Base-by-base conservation (phyloP, 495 filamentous ascomycete species). In the Penicillium nucicola region DNA sequence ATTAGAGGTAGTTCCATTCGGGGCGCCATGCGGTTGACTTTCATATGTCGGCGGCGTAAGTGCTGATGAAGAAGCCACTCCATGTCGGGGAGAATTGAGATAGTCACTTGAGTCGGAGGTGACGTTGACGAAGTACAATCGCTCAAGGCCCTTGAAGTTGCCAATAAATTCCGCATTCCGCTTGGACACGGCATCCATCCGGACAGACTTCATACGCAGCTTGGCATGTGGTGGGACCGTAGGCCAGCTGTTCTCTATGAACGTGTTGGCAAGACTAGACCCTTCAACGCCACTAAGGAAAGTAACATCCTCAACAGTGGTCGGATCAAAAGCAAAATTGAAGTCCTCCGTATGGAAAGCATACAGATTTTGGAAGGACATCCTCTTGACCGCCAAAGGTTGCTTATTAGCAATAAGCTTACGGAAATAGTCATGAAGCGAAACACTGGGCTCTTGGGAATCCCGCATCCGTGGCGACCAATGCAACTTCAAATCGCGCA, bases 401-500 rank as follows among this genome's bases (percentile, higher is more conserved):
- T 79, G 70, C 35, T 70, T 66, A 1, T 71, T 67, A 1, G 72
- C 57, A 5, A 74, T 65, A 41, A 70, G 74, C 46, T 78, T 77
- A 13, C 83, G 80, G 54, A 85, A 85, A 48, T 82, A 80, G 40
- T 77, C 71, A 41, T 77, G 62, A 13, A 82, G 50, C 44, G 70
- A 73, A 9, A 83, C 67, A 42, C 77, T 82, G 10, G 78, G 77
- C 53, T 86, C 83, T 33, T 78, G 77, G 19, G 65, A 68, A 33
- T 76, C 72, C 13, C 82, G 71, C 79, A 86, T 86, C 7, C 83
- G 82, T 8, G 82, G 80, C 25, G 71, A 82, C 76, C 79, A 86
- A 52, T 85, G 79, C 25, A 85, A 48, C 31, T 65, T 79, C 6
- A 86, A 69, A 15, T 80, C 77, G 35, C 66, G 67, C 25, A 86